Evolutionary conservation across 176 grass and related monocot genomes (phyloP).

Genomic region (Musa itinerans): DNA sequence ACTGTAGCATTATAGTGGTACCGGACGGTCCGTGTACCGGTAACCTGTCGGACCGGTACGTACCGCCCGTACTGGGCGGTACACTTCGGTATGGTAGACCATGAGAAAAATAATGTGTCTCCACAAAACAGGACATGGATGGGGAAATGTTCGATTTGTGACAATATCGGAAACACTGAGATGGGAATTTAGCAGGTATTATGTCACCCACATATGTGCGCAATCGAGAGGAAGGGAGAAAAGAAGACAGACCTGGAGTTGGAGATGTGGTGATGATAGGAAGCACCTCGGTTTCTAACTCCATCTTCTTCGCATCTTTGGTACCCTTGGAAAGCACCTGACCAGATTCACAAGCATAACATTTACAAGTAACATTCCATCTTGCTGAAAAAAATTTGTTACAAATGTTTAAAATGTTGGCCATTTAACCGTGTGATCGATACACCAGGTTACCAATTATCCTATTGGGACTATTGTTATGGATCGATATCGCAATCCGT

Average conservation of each 20-base stretch:
- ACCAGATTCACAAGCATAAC: conserved; percentile 1
- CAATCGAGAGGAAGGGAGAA: not conserved
- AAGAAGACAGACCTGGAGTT: conserved; percentile 27
- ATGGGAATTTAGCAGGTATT: not conserved
- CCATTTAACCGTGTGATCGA: not conserved
- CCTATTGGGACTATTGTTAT: too few species aligned
- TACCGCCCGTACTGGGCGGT: too few species aligned
- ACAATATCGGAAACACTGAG: not conserved
- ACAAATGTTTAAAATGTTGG: not conserved
- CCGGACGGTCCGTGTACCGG: too few species aligned
- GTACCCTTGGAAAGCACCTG: conserved; percentile 25
- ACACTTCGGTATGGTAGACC: too few species aligned
- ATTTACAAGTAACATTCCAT: not conserved
- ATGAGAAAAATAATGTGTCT: too few species aligned
- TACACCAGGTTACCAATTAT: not conserved
- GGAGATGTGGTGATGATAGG: not conserved
- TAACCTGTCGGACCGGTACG: too few species aligned
- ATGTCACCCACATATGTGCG: too few species aligned
- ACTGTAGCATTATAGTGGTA: too few species aligned
- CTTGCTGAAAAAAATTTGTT: not conserved
- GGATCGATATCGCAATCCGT: too few species aligned
- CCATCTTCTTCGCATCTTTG: conserved; percentile 25
- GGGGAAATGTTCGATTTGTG: not conserved
- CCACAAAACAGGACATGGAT: conserved; percentile 2
- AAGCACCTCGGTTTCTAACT: conserved; percentile 43